Evolutionary conservation across 2,329 filamentous ascomycete genomes (phyloP), one percentile per base, ranked within the genome.

Genomic region (Xylariales sp.): DNA sequence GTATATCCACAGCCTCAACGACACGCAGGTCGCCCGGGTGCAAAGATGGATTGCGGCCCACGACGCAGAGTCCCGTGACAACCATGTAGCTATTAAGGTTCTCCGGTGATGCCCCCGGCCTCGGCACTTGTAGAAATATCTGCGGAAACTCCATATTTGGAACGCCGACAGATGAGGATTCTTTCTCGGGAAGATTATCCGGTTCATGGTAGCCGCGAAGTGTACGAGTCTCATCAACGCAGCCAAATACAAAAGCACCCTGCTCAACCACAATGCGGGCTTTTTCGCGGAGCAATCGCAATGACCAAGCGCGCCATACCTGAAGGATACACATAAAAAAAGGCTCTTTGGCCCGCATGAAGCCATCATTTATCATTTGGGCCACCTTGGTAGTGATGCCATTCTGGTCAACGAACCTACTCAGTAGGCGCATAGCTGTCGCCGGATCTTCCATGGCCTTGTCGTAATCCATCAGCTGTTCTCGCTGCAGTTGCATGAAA

Each of bases 1-100:
- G 87, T 1, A 89, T 85, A 72, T 98, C 87, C 3, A 98, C 90
- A 2, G 96, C 96, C 69, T 89, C 86, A 1, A 98, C 95, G 0
- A 97, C 88, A 28, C 96, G 90, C 53, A 98, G 88, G 75, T 99
- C 96, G 4, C 96, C 96, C 0, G 94, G 92, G 74, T 99, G 95
- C 6, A 99, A 85, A 0, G 95, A 97, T 0, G 96, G 96, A 73
- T 99, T 99, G 32, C 96, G 90, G 1, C 94, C 94, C 0, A 99
- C 84, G 6, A 97, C 83, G 74, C 96, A 98, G 3, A 93, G 76
- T 0, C 94, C 94, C 68, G 89, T 84, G 30, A 97, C 86, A 0
- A 95, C 82, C 59, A 83, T 86, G 73, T 91, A 90, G 28, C 84
- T 82, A 1, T 80, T 81, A 41, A 84, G 82, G 8, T 85, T 81